Evolutionary conservation across 805 yeast genomes (phyloP), one percentile per base, ranked within the genome.

Genomic region (Starmerella geochares): DNA sequence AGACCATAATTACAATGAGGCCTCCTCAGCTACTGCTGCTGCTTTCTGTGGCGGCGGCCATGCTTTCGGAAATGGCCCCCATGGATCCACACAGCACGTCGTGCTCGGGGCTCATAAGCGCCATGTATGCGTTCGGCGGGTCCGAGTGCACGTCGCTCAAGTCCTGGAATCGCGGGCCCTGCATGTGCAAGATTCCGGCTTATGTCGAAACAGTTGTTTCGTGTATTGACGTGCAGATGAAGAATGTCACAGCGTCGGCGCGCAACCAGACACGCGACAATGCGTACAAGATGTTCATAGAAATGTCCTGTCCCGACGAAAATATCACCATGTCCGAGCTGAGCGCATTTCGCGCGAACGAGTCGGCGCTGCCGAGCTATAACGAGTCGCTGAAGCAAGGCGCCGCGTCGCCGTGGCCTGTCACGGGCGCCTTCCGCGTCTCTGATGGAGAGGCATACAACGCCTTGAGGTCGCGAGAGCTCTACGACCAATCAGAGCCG

Each of bases 361-460:
- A 19, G 14, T 20, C 53, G 23, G 13, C 6, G 5, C 36, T 50
- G 13, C 31, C 24, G 4, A 32, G 25, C 13, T 53, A 53, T 32
- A 27, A 46, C 11, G 49, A 45, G 16, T 21, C 21, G 17, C 11
- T 16, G 48, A 35, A 9, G 11, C 21, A 17, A 11, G 19, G 8
- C 35, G 38, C 2, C 54, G 53, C 6, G 16, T 8, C 35, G n/a
- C 28, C 32, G 14, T 54, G 57, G 57, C 50, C 49, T 1, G 56
- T 38, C 14, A 2, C 21, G 2, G 28, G 23, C 16, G 52, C 58
- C 8, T 55, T 55, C 47, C 17, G 16, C 8, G 40, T 40, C 3
- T 10, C 46, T 2, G 33, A 28, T 11, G 23, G 16, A 1, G 58
- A 55, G n/a, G 16, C 51, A 3, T 9, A 27, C 14, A 32, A 38